phyloP scores from a whole-genome alignment of 768 basidiomycete genomes.

The Chalciporus sphaerocephalus region DNA sequence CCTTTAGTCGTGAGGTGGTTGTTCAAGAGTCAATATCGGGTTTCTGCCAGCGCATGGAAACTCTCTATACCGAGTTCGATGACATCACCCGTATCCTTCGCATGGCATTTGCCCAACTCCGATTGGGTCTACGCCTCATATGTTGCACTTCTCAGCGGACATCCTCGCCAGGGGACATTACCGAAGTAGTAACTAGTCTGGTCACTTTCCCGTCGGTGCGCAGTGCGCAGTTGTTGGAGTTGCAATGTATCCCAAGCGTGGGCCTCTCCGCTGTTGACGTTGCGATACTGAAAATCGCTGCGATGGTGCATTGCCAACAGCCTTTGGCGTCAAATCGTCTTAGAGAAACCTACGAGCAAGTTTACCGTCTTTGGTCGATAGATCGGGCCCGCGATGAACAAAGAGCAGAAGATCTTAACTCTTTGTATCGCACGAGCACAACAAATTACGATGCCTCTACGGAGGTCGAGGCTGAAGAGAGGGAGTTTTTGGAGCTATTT shows the following conservation, averaged over 20 bases:
- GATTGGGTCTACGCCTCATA: slow-evolving; percentile 66
- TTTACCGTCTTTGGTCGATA: slow-evolving; percentile 76
- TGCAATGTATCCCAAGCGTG: slow-evolving; percentile 11
- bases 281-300: slow-evolving; percentile 44
- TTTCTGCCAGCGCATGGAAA: slow-evolving; percentile 68
- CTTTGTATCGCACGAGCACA: slow-evolving; percentile 69
- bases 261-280: slow-evolving; percentile 26
- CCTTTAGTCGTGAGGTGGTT: slow-evolving; percentile 56
- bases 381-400: slow-evolving; percentile 70
- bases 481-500: slow-evolving; percentile 81
- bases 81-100: slow-evolving; percentile 71
- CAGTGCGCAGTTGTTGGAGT: slow-evolving; percentile 37
- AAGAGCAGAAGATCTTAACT: slow-evolving; percentile 56
- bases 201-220: slow-evolving; percentile 52
- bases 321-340: slow-evolving; percentile 26
- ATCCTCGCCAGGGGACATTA: slow-evolving; percentile 16
- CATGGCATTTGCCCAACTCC: slow-evolving; percentile 59
- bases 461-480: slow-evolving; percentile 76
- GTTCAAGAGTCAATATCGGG: slow-evolving; percentile 76
- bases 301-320: slow-evolving; percentile 26
- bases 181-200: slow-evolving; percentile 33
- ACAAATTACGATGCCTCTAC: slow-evolving; percentile 49
- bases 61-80: slow-evolving; percentile 60
- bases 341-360: slow-evolving; percentile 59
- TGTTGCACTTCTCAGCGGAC: slow-evolving; percentile 25